Base-by-base conservation (phyloP, 2,329 filamentous ascomycete species). In the Neocatenulostroma microsporum region DNA sequence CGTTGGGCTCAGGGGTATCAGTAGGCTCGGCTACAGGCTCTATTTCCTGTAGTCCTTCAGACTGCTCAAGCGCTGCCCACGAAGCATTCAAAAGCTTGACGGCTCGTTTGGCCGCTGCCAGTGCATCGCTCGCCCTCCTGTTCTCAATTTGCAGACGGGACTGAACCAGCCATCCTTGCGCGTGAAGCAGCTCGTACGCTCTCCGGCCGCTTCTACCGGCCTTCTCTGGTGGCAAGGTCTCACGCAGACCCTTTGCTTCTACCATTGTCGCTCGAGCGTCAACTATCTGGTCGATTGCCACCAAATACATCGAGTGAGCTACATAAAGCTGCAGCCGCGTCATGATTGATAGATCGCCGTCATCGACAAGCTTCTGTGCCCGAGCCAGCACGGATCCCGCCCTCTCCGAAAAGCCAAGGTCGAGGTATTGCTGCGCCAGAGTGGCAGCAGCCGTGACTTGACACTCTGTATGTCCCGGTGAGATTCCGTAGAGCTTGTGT, bases 331-430 rank as follows among this genome's bases (percentile, higher is more conserved):
- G 66, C 11, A 81, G 48, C 19, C 57, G 61, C 11, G 69, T 63
- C 33, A 71, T 60, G 8, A 62, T 58, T 3, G 68, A 65, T 2
- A 68, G 47, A 2, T 57, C 55, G 26, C 60, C 58, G 7, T 56
- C 57, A 9, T 55, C 51, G 5, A 70, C 46, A 34, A 72, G 68
- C 14, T 64, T 59, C 44, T 78, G 71, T 3, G 78, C 76, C 37
- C 72, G 70, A 1, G 71, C 67, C 12, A 95, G 68, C 2, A 70
- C 57, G 4, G 69, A 53, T 5, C 68, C 68, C 30, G 78, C 75
- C 50, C 73, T 74, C 28, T 70, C 72, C 32, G 72, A 72, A 47
- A 79, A 75, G 19, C 78, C 79, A 42, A 81, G 64, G 4, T 68
- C 65, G 28, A 76, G 63, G 49, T 78, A 75, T 44, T 78, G 72